Percentiles rank a stretch among this genome's conserved stretches.
Conservation (phyloP, 2,329 filamentous ascomycete genomes). For the Xylaria sp. region DNA sequence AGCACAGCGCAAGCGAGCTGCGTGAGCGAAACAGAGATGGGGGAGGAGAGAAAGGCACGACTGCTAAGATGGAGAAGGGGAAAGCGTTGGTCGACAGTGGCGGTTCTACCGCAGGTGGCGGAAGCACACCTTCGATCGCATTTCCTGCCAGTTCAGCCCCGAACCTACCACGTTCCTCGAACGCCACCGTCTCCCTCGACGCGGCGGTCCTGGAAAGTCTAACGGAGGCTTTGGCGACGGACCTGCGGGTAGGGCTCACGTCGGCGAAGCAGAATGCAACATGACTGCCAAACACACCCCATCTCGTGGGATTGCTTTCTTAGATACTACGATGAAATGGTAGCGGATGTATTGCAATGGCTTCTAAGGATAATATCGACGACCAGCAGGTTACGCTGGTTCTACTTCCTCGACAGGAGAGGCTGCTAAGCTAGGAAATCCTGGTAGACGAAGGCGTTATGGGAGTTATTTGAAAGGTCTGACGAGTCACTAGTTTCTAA, state of each 20-base stretch:
- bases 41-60: slow-evolving; percentile 24
- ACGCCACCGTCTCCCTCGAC: slow-evolving; percentile 40
- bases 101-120: slow-evolving; percentile 7
- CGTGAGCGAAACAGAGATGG: slow-evolving; percentile 30
- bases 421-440: not conserved
- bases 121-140: slow-evolving; percentile 21
- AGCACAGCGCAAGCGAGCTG: slow-evolving; percentile 34
- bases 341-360: not conserved
- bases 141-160: not conserved
- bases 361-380: not conserved
- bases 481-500: slow-evolving; percentile 13
- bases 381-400: no score
- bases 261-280: slow-evolving; percentile 6
- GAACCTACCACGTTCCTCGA: slow-evolving; percentile 8
- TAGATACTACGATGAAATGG: not conserved
- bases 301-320: not conserved
- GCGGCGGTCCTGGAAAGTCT: slow-evolving; percentile 46
- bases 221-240: slow-evolving; percentile 47
- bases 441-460: slow-evolving; percentile 9
- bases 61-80: slow-evolving; percentile 30
- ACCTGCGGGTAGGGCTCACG: slow-evolving; percentile 37
- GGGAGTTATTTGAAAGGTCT: not conserved
- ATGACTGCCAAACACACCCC: not conserved
- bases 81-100: slow-evolving; percentile 28
- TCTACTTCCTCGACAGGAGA: not conserved